Evolutionary conservation across 768 basidiomycete genomes (phyloP).

Genomic region (Leccinum olivaceopallidum): DNA sequence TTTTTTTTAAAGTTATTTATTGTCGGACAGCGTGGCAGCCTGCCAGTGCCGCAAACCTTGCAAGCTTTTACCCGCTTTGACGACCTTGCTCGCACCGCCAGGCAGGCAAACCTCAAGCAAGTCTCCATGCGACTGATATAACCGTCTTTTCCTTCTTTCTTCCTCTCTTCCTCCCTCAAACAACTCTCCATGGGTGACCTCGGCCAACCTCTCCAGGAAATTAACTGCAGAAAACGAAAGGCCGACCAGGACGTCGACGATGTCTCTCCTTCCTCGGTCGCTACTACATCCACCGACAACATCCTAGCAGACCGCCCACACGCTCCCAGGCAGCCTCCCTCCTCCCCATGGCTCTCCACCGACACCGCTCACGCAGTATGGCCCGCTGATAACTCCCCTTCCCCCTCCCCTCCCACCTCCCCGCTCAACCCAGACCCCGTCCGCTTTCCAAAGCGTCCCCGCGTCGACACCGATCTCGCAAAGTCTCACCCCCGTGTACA

Average conservation of each 20-base stretch:
- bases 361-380: constrained; percentile 34
- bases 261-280: constrained; percentile 33
- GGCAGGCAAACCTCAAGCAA: constrained; percentile 9
- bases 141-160: constrained; percentile 4
- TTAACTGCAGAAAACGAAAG: constrained; percentile 68
- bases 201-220: constrained; percentile 49
- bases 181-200: constrained; percentile 60
- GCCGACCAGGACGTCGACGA: constrained; percentile 50
- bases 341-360: constrained; percentile 33
- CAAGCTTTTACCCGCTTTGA: constrained; percentile 23
- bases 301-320: constrained; percentile 38
- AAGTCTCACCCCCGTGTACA: constrained; percentile 17
- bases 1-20: constrained; percentile 12
- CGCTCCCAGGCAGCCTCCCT: constrained; percentile 44
- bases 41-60: constrained; percentile 22
- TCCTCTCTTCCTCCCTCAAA: constrained; percentile 13
- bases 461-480: constrained; percentile 25
- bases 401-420: constrained; percentile 35
- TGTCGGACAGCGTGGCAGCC: constrained; percentile 35
- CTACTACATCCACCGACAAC: constrained; percentile 27
- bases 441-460: constrained; percentile 32
- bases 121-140: neutral
- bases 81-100: constrained; percentile 24
- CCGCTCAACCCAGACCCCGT: constrained; percentile 40
- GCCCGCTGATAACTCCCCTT: constrained; percentile 41